These are phyloP conservation scores for Trypanosoma scelopori DNA, from an alignment of 208 protist species.

Conservation along the genomic window DNA sequence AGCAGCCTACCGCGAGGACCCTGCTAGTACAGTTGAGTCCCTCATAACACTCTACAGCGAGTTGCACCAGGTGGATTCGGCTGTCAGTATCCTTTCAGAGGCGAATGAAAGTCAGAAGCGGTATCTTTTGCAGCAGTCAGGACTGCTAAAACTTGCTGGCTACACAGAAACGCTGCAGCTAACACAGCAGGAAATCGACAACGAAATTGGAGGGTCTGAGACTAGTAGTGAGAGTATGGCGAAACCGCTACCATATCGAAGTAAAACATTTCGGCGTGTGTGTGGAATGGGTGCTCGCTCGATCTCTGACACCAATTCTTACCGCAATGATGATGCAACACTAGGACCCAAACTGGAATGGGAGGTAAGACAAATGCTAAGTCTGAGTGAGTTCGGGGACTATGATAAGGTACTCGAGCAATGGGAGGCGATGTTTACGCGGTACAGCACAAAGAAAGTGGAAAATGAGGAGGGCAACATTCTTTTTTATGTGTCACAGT, in stretches of 20 bases:
- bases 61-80: conserved; percentile 75
- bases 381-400: conserved; percentile 77
- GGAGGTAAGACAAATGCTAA: conserved; percentile 63
- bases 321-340: conserved; percentile 34
- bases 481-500: conserved; percentile 71
- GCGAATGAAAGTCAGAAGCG: conserved; percentile 61
- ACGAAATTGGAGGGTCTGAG: conserved; percentile 40
- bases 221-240: conserved; percentile 42
- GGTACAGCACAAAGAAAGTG: conserved; percentile 25
- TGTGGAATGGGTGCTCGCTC: conserved; percentile 39
- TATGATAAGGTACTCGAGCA: conserved; percentile 70
- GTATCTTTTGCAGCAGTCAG: conserved; percentile 66
- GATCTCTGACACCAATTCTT: conserved; percentile 47
- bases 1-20: conserved; percentile 75
- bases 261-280: conserved; percentile 37
- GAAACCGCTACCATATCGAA: conserved; percentile 20
- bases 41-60: conserved; percentile 84
- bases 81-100: conserved; percentile 73
- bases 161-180: conserved; percentile 72
- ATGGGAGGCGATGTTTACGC: conserved; percentile 49
- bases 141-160: conserved; percentile 76
- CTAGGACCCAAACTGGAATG: conserved; percentile 46
- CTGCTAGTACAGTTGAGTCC: conserved; percentile 59
- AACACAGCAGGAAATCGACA: conserved; percentile 64
- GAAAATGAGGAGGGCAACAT: conserved; percentile 55